Percentiles rank a stretch among this genome's conserved stretches.
Conservation (phyloP, 495 filamentous ascomycete genomes). For the Talaromyces wortmannii region DNA sequence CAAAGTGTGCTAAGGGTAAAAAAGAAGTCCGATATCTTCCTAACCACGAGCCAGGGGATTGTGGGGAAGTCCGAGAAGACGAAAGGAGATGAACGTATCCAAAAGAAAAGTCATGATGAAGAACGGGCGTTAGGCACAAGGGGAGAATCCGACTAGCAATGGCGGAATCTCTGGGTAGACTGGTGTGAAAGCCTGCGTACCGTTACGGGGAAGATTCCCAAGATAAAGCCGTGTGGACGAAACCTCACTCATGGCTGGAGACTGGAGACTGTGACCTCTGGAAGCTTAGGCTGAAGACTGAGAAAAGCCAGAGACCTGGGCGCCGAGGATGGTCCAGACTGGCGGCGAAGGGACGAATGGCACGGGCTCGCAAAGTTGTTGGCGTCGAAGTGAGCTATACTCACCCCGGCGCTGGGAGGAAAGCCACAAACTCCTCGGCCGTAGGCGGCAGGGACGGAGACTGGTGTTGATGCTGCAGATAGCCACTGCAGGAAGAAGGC, state of each 20-base stretch:
- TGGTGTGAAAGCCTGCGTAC: constrained; percentile 54
- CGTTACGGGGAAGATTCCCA: constrained; percentile 93
- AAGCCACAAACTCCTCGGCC: background rate
- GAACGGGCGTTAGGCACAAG: constrained; percentile 4
- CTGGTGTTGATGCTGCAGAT: background rate
- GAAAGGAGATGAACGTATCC: background rate
- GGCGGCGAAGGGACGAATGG: background rate
- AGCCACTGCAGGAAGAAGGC: too few species aligned
- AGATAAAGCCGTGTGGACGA: constrained; percentile 92
- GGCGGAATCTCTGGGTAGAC: constrained; percentile 15
- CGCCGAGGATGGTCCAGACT: too few species aligned
- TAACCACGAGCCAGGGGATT: background rate
- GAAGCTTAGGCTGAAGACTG: background rate
- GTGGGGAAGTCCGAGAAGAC: background rate
- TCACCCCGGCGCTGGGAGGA: constrained; percentile 2
- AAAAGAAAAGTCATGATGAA: background rate
- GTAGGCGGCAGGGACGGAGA: background rate
- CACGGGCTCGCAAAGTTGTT: background rate
- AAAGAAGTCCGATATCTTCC: background rate
- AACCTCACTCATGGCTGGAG: constrained; percentile 54
- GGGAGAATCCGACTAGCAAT: constrained; percentile 1
- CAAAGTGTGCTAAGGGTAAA: background rate
- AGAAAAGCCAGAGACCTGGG: background rate
- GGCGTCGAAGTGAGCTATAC: background rate
- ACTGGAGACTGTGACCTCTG: constrained; percentile 1